Conservation (phyloP, 306 rosid species). For the Cicer yamashitae region DNA sequence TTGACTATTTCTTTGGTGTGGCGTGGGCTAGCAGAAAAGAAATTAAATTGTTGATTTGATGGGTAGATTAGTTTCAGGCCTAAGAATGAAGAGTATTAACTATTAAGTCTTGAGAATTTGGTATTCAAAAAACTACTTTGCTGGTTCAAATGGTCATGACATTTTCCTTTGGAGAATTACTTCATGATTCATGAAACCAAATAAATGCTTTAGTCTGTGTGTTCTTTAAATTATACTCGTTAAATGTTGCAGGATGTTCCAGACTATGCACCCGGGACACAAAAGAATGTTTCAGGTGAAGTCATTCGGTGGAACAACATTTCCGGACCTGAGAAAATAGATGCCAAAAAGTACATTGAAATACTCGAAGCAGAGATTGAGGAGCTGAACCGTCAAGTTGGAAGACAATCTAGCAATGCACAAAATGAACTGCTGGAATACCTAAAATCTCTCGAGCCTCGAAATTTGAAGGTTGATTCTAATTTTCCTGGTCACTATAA, state of each 20-base stretch:
- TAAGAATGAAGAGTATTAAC: conserved; percentile 24
- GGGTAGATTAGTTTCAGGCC: conserved; percentile 15
- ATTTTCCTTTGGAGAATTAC: conserved; percentile 21
- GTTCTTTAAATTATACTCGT: conserved; percentile 39
- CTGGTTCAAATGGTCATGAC: not conserved
- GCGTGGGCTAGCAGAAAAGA: not conserved
- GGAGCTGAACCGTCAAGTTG: conserved; percentile 89
- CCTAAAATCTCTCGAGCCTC: conserved; percentile 96
- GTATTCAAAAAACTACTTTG: conserved; percentile 10
- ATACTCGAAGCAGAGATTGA: conserved; percentile 95
- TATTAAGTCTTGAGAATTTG: conserved; percentile 26
- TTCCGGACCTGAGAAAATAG: conserved; percentile 85
- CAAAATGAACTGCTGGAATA: conserved; percentile 91
- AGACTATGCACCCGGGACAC: conserved; percentile 93
- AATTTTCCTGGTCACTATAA: conserved; percentile 20
- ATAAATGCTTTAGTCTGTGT: conserved; percentile 35
- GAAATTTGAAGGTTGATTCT: conserved; percentile 75
- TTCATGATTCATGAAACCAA: conserved; percentile 5
- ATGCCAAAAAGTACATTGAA: conserved; percentile 94
- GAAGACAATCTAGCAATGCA: conserved; percentile 71
- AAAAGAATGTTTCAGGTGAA: conserved; percentile 92
- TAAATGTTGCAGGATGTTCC: conserved; percentile 71
- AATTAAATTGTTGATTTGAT: conserved; percentile 7
- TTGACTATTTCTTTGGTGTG: conserved; percentile 7
- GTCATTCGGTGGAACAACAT: conserved; percentile 93